phyloP scores from a whole-genome alignment of 2,329 filamentous ascomycete species.

The Sclerotinia glacialis region DNA sequence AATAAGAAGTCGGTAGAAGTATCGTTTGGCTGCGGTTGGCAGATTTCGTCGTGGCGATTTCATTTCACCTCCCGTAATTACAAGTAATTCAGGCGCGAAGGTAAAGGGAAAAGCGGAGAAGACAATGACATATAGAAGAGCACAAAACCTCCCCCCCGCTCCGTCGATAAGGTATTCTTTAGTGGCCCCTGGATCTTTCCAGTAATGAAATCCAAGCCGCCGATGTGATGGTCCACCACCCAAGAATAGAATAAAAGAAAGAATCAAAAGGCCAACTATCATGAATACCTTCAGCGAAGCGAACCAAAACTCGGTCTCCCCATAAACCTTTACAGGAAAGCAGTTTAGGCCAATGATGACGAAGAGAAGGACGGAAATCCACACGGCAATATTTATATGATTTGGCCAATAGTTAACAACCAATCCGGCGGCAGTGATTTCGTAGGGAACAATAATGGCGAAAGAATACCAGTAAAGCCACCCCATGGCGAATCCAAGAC shows the following conservation, averaged over 20 bases:
- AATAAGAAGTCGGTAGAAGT: background rate
- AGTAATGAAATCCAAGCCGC: background rate
- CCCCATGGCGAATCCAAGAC: background rate
- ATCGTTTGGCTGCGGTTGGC: background rate
- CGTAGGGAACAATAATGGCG: background rate
- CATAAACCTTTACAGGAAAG: background rate
- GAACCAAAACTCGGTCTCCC: background rate
- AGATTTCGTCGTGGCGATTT: background rate
- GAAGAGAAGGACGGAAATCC: background rate
- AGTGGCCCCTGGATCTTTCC: background rate
- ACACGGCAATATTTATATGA: background rate
- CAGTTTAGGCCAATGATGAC: background rate
- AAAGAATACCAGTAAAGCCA: conserved; percentile 4
- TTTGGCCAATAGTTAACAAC: background rate
- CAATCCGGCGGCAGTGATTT: background rate
- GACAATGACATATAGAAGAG: background rate
- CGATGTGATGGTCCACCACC: background rate
- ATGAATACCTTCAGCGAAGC: background rate
- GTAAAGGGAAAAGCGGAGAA: background rate
- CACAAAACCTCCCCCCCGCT: background rate
- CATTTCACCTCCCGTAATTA: conserved; percentile 1
- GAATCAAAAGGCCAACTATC: background rate
- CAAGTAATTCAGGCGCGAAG: background rate
- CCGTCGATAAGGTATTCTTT: background rate
- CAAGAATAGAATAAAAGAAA: background rate